Evolutionary conservation across 306 rosid genomes (phyloP), one percentile per base, ranked within the genome.

Genomic region (Bauhinia variegata): DNA sequence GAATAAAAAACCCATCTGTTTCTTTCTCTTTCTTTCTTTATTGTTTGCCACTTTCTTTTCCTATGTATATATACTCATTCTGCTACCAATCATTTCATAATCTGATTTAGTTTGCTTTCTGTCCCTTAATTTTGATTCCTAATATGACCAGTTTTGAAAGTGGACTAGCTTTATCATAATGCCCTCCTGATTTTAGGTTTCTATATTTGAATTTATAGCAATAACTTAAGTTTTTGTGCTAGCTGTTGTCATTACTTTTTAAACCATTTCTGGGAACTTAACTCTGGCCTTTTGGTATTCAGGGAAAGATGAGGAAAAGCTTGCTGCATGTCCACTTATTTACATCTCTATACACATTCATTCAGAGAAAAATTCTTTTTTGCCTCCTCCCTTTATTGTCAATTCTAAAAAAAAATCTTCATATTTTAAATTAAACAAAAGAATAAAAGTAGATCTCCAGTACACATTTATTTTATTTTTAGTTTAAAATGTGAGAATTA

Each of bases 1-100:
- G 80, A 83, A 83, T 83, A 83, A 83, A n/a, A 70, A 76, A 33
- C 85, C 78, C 76, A 73, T 70, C 76, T 80, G 75, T 76, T 76
- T 82, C 75, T 19, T 74, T 75, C 46, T 30, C 23, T n/a, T n/a
- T n/a, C n/a, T n/a, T n/a, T n/a, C n/a, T 60, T 28, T 51, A 14
- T 42, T 33, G 9, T 51, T 49, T 60, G 39, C 59, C 62, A 15
- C 28, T 42, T 23, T 53, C n/a, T n/a, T 14, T 60, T 55, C 34
- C 62, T 13, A 12, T 8, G 30, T 51, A 7, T 59, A 55, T 28
- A 17, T 63, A 6, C 47, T 72, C 5, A n/a, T 60, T 66, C 70
- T 74, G 54, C 65, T 50, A 7, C 36, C 7, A 15, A 4, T 15
- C 41, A n/a, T 63, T 44, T 69, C 54, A 57, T 55, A 30, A 46